Evolutionary conservation across 306 rosid genomes (phyloP).

Genomic region (Geum urbanum): DNA sequence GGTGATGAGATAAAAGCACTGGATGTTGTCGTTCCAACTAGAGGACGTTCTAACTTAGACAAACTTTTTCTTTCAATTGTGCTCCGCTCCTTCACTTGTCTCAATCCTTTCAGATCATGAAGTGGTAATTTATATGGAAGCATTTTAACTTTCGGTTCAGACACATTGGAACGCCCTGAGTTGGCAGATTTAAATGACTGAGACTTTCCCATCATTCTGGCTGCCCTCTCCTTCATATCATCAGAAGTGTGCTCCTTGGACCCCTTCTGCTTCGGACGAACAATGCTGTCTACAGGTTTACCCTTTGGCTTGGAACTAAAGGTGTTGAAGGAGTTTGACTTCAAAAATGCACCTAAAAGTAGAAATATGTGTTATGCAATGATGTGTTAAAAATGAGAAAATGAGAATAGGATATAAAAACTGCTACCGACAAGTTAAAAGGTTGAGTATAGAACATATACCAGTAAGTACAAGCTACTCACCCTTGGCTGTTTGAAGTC

Average conservation of each 20-base stretch:
- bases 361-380: constrained; percentile 5
- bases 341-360: constrained; percentile 58
- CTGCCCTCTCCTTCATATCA: constrained; percentile 51
- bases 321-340: constrained; percentile 67
- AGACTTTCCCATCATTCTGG: constrained; percentile 55
- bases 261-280: constrained; percentile 59
- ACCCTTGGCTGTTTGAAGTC: constrained; percentile 48
- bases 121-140: constrained; percentile 40
- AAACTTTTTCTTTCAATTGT: constrained; percentile 53
- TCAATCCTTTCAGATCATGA: constrained; percentile 57
- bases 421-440: background rate
- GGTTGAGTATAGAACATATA: background rate
- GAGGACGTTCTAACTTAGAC: constrained; percentile 57
- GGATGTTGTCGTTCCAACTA: constrained; percentile 40
- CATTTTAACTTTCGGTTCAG: constrained; percentile 74
- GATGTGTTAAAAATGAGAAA: background rate
- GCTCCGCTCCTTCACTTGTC: constrained; percentile 56
- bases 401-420: constrained; percentile 1
- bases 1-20: constrained; percentile 45
- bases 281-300: constrained; percentile 59
- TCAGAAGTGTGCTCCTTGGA: constrained; percentile 46
- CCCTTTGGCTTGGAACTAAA: constrained; percentile 52
- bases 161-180: constrained; percentile 42
- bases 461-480: constrained; percentile 22
- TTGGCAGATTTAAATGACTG: constrained; percentile 55